phyloP scores from a whole-genome alignment of 345 rosid genomes.

The Bruguiera parviflora region DNA sequence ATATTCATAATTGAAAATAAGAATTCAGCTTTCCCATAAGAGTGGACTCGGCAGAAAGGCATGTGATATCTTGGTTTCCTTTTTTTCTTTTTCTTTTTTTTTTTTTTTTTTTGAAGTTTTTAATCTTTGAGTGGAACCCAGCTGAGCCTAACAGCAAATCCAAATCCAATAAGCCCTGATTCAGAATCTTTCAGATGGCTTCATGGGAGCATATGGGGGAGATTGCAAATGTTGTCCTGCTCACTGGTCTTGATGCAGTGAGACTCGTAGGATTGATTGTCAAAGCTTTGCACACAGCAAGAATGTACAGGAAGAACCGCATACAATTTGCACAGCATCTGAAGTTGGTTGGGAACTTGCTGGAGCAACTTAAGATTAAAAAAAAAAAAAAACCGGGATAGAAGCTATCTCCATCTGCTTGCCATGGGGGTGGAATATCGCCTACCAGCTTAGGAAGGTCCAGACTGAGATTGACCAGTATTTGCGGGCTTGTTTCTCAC shows the following conservation, averaged over 20 bases:
- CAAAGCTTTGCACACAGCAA: slow-evolving; percentile 77
- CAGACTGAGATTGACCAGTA: slow-evolving; percentile 93
- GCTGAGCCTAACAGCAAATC: too few relatives aligned
- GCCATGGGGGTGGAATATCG: slow-evolving; percentile 99
- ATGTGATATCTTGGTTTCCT: too few relatives aligned
- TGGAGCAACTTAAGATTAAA: slow-evolving; percentile 84
- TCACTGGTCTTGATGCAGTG: slow-evolving; percentile 78
- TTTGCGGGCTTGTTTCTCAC: slow-evolving; percentile 78
- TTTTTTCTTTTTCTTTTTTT: too few relatives aligned
- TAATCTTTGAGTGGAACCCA: too few relatives aligned
- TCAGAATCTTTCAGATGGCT: slow-evolving; percentile 37
- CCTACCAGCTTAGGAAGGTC: slow-evolving; percentile 87
- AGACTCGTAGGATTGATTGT: slow-evolving; percentile 73
- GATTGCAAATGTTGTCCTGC: slow-evolving; percentile 70
- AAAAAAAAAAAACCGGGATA: too few relatives aligned
- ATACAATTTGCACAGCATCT: slow-evolving; percentile 85
- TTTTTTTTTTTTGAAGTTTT: too few relatives aligned
- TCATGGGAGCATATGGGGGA: slow-evolving; percentile 86
- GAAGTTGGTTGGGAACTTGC: slow-evolving; percentile 80
- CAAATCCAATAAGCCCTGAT: too few relatives aligned
- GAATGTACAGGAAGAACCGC: slow-evolving; percentile 97
- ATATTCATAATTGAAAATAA: too few relatives aligned
- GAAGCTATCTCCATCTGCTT: slow-evolving; percentile 86
- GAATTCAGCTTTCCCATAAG: too few relatives aligned
- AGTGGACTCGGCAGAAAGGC: too few relatives aligned